Base-by-base conservation (phyloP, 495 filamentous ascomycete genomes). In the Penicillium psychrofluorescens region DNA sequence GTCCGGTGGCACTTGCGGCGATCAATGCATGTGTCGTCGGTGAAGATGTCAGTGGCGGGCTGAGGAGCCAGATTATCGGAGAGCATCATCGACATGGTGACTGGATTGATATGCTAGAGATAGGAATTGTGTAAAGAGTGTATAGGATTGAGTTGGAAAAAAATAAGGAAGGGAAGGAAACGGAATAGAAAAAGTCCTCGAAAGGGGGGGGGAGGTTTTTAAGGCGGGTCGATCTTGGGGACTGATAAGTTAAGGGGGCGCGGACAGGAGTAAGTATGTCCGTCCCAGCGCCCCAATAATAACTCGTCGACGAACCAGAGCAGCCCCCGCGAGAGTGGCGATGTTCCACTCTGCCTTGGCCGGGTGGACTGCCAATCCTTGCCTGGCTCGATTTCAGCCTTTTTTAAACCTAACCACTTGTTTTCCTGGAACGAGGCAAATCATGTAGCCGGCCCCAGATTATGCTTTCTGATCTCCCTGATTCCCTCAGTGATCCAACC, bases 1-100 rank as follows among this genome's bases (percentile, higher is more conserved):
- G 69, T 76, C 29, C 81, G 74, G 48, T 74, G 71, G 59, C 78
- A 79, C 67, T 81, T 64, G 42, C 78, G 72, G 13, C 77, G 68
- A 50, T 85, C 74, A 53, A 83, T 78, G 53, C 77, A 75, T 43
- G 78, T 80, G 57, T 81, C 78, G 45, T 54, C 54, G 45, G 73
- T 77, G 58, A 80, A 71, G 50, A 72, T 41, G 49, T 71, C 69
- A 28, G 69, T 70, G 32, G 44, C 38, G 8, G 68, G 68, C 62
- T 70, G 65, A 38, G 68, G 67, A 56, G 68, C 54, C 51, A 72
- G 50, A 49, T 67, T 70, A 45, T 72, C 66, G 31, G 68, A 64
- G 38, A 65, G 61, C 38, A 54, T 59, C 43, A 72, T 47, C 53
- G 68, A 66, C 68, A 72, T 72, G 40, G n/a, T 58, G 58, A 22